Conservation (phyloP, 164 flowering plant genomes). For the Aristolochia contorta region DNA sequence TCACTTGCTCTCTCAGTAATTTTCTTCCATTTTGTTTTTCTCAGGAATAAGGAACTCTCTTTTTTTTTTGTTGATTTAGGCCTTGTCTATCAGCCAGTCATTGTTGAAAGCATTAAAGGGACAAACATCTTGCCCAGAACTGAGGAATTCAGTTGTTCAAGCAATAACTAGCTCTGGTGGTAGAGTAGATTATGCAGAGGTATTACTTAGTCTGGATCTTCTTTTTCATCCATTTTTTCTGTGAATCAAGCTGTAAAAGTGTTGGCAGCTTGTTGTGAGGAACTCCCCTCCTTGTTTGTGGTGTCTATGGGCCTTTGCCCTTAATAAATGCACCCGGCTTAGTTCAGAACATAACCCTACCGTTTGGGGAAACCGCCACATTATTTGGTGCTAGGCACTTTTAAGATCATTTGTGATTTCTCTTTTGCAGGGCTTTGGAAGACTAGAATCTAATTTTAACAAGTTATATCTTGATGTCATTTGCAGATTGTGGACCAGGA, state of each 20-base stretch:
- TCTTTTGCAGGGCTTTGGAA: neutral
- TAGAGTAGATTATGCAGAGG: slow-evolving; percentile 90
- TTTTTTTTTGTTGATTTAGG: slow-evolving; percentile 31
- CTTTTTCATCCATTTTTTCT: neutral
- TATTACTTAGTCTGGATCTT: slow-evolving; percentile 11
- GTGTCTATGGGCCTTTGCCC: too few relatives aligned
- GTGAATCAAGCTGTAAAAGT: neutral
- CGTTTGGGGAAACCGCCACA: neutral
- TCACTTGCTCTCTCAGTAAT: neutral
- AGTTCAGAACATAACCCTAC: neutral
- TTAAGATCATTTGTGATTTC: neutral
- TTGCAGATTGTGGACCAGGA: slow-evolving; percentile 85
- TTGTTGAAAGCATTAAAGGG: slow-evolving; percentile 53
- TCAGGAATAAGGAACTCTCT: neutral
- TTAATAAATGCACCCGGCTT: neutral
- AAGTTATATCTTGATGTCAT: neutral
- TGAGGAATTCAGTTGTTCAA: slow-evolving; percentile 43
- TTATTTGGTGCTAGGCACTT: neutral
- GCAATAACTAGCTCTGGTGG: slow-evolving; percentile 70
- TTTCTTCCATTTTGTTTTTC: neutral
- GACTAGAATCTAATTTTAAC: neutral
- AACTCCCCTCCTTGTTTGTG: neutral
- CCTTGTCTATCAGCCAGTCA: slow-evolving; percentile 69
- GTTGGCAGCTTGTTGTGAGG: neutral
- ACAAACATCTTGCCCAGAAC: slow-evolving; percentile 36